A percentile compares a stretch with the other conserved stretches of the same genome.
These are phyloP conservation scores for Penicillium canariense DNA, from an alignment of 495 filamentous ascomycete genomes.

Conservation along the genomic window DNA sequence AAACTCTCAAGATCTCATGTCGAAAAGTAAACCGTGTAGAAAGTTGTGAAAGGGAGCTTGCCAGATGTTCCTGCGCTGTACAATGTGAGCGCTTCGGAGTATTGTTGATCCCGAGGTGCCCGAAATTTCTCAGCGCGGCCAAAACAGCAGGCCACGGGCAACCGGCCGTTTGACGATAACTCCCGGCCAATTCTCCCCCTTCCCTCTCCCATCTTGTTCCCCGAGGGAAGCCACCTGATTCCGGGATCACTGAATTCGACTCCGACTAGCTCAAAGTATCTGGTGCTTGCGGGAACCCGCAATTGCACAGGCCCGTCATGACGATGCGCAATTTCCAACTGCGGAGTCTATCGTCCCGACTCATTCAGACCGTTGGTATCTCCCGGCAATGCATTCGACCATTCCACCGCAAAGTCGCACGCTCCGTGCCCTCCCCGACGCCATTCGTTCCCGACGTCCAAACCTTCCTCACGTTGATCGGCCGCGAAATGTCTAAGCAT, in stretches of 20 bases:
- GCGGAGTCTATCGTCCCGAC: constrained; percentile 26
- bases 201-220: not conserved
- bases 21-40: too few species aligned
- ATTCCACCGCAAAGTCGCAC: constrained; percentile 28
- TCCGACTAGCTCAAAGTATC: not conserved
- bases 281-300: constrained; percentile 9
- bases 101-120: constrained; percentile 35
- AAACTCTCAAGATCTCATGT: too few species aligned
- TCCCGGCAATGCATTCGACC: constrained; percentile 34
- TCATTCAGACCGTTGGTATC: constrained; percentile 25
- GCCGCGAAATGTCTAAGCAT: constrained; percentile 77
- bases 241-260: not conserved
- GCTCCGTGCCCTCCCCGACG: constrained; percentile 65
- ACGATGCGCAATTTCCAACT: constrained; percentile 34
- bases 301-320: constrained; percentile 23
- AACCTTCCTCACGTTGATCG: constrained; percentile 91
- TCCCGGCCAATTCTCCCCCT: not conserved
- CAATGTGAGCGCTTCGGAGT: constrained; percentile 25
- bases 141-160: constrained; percentile 8
- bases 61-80: too few species aligned
- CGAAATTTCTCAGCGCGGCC: constrained; percentile 34
- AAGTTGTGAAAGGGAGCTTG: too few species aligned
- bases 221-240: not conserved
- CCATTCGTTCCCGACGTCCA: constrained; percentile 84
- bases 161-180: constrained; percentile 3